A percentile compares a stretch with the other conserved stretches of the same genome.
These are phyloP conservation scores for Backusella tarrabulga DNA, from an alignment of 192 early-diverging fungal genomes.

Conservation along the genomic window DNA sequence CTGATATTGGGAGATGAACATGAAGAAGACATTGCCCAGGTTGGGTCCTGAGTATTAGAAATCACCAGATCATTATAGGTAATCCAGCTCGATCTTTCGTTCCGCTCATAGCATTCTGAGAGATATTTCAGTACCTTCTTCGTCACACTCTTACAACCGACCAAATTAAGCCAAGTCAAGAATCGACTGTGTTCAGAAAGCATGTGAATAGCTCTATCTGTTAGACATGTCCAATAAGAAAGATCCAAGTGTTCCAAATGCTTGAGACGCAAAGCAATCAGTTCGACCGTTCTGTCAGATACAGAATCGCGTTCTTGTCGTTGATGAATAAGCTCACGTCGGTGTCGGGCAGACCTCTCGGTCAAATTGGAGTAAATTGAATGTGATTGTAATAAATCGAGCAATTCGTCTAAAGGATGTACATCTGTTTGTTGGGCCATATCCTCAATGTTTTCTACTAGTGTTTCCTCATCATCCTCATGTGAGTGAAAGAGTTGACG, in stretches of 20 bases:
- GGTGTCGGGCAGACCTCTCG: not conserved
- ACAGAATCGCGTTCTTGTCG: not conserved
- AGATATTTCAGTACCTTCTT: slow-evolving; percentile 22
- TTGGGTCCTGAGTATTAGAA: not conserved
- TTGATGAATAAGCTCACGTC: not conserved
- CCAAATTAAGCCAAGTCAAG: slow-evolving; percentile 19
- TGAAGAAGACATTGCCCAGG: not conserved
- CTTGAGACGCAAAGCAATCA: not conserved
- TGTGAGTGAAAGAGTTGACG: not conserved
- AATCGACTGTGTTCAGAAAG: not conserved
- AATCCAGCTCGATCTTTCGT: not conserved
- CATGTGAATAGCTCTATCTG: not conserved
- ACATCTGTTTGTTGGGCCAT: not conserved
- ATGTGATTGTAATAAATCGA: slow-evolving; percentile 1
- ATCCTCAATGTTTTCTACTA: not conserved
- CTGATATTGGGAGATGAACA: not conserved
- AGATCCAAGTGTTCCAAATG: slow-evolving; percentile 9
- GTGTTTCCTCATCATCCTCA: not conserved
- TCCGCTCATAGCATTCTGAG: slow-evolving; percentile 9
- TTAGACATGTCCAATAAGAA: slow-evolving; percentile 17
- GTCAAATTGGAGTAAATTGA: not conserved
- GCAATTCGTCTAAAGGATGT: slow-evolving; percentile 13
- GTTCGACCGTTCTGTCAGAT: slow-evolving; percentile 1
- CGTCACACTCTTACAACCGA: slow-evolving; percentile 39
- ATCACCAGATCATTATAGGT: slow-evolving; percentile 2